Evolutionary conservation across 2,329 filamentous ascomycete species (phyloP).

Genomic region (Albifimbria verrucaria): DNA sequence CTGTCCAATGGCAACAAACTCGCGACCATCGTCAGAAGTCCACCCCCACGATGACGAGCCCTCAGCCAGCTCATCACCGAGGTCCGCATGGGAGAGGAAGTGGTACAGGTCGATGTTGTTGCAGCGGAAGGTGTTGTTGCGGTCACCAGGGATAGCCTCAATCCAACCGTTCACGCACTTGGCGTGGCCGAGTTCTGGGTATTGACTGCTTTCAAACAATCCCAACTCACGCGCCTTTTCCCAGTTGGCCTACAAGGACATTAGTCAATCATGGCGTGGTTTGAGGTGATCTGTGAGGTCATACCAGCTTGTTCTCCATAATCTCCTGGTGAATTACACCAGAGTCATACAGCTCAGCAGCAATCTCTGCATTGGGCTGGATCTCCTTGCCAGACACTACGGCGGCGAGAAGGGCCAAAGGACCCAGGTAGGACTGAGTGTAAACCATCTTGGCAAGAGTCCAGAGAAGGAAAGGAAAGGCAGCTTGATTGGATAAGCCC

Average conservation of each 20-base stretch:
- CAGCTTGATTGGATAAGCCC: not conserved
- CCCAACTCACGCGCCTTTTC: constrained; percentile 28
- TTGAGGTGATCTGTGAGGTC: not conserved
- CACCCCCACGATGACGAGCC: constrained; percentile 43
- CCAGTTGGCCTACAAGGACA: constrained; percentile 24
- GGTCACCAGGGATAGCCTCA: constrained; percentile 40
- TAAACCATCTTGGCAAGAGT: constrained; percentile 12
- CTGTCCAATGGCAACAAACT: constrained; percentile 47
- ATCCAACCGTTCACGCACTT: constrained; percentile 40
- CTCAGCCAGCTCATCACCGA: constrained; percentile 39
- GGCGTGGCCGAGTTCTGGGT: constrained; percentile 34
- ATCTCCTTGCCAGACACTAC: constrained; percentile 14
- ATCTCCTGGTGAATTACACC: constrained; percentile 16
- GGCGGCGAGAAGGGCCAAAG: constrained; percentile 6
- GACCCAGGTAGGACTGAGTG: constrained; percentile 10
- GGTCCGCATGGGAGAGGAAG: constrained; percentile 50
- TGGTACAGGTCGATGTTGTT: constrained; percentile 52
- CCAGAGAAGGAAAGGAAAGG: not conserved
- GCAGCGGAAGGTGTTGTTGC: constrained; percentile 45
- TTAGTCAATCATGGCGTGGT: not conserved
- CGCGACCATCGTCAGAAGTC: constrained; percentile 44
- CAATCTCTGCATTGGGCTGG: constrained; percentile 11
- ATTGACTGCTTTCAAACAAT: constrained; percentile 29
- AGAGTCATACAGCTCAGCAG: constrained; percentile 12
- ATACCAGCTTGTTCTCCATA: constrained; percentile 13